phyloP scores from a whole-genome alignment of 2,329 filamentous ascomycete species.

The Decorospora gaudefroyi region DNA sequence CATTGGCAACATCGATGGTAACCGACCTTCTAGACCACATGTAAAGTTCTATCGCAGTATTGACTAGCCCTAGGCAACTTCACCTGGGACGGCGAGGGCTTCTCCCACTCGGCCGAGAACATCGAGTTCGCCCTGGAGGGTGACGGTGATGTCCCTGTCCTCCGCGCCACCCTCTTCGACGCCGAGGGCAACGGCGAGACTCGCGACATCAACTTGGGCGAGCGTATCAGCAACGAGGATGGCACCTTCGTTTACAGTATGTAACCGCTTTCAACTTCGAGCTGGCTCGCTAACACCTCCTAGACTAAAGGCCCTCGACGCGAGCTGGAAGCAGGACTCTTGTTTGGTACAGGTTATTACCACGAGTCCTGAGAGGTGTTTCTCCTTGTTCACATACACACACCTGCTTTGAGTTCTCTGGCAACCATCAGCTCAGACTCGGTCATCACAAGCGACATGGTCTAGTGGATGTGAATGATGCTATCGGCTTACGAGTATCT shows the following conservation, averaged over 20 bases:
- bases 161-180: slow-evolving; percentile 56
- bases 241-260: slow-evolving; percentile 45
- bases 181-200: slow-evolving; percentile 50
- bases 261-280: background rate
- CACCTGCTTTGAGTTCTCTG: no score
- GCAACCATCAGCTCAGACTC: no score
- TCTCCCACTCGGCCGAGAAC: slow-evolving; percentile 54
- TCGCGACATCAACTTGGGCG: slow-evolving; percentile 60
- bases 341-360: no score
- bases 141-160: slow-evolving; percentile 56
- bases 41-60: background rate
- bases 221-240: slow-evolving; percentile 59
- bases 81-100: slow-evolving; percentile 55
- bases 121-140: slow-evolving; percentile 58
- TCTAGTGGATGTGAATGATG: no score
- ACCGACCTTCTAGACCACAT: background rate
- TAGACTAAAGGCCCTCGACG: no score
- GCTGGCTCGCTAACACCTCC: no score
- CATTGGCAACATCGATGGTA: slow-evolving; percentile 60
- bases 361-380: no score
- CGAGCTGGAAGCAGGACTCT: no score
- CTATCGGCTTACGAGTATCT: no score
- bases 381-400: no score
- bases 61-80: slow-evolving; percentile 48
- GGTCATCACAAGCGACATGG: no score